Evolutionary conservation across 805 yeast species (phyloP).

Genomic region (Ogataea sp.): DNA sequence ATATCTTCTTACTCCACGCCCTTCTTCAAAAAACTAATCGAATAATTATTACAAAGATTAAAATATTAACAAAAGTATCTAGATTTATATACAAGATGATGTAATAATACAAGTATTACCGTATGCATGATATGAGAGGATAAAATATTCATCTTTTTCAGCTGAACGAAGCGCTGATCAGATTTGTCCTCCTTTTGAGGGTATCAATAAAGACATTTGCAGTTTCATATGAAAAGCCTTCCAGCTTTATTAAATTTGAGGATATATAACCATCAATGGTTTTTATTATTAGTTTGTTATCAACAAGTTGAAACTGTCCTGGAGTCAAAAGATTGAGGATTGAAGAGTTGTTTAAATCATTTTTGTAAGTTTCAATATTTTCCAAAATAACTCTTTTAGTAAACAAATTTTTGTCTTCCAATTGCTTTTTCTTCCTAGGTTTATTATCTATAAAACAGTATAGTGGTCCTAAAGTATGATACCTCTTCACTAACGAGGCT

Average conservation of each 20-base stretch:
- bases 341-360: too few relatives aligned
- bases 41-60: too few relatives aligned
- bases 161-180: constrained; percentile 2
- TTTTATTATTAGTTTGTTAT: constrained; percentile 27
- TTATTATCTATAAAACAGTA: constrained; percentile 34
- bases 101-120: too few relatives aligned
- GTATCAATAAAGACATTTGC: constrained; percentile 35
- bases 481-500: constrained; percentile 30
- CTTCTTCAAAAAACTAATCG: background rate
- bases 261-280: constrained; percentile 36
- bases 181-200: constrained; percentile 40
- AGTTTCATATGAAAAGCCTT: constrained; percentile 42
- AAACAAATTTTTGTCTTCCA: background rate
- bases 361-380: constrained; percentile 28
- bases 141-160: background rate
- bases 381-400: constrained; percentile 39
- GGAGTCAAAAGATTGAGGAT: too few relatives aligned
- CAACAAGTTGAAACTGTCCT: constrained; percentile 20
- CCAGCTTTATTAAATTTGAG: constrained; percentile 37
- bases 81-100: background rate
- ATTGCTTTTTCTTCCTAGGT: constrained; percentile 17
- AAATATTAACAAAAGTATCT: background rate
- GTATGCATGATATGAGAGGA: too few relatives aligned
- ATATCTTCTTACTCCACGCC: background rate
- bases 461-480: constrained; percentile 50